These are phyloP conservation scores for Syzygium malaccense DNA, from an alignment of 441 rosid species.

Conservation along the genomic window DNA sequence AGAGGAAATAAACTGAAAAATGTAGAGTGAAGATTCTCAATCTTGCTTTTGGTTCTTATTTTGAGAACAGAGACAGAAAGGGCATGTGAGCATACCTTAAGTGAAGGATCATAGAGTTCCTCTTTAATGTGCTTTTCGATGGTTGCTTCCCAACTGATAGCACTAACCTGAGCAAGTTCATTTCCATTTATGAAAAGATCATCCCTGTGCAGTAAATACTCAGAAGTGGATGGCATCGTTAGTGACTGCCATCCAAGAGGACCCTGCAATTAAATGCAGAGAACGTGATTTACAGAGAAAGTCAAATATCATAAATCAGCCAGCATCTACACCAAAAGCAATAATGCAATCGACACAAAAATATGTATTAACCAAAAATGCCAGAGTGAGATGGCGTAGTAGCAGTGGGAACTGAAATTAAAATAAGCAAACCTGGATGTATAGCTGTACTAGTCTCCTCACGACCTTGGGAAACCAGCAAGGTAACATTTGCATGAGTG, in stretches of 20 bases:
- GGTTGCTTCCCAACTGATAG: constrained; percentile 92
- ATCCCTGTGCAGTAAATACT: constrained; percentile 59
- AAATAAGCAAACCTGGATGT: constrained; percentile 66
- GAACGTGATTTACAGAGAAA: background rate
- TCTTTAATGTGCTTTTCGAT: constrained; percentile 88
- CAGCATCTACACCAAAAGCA: background rate
- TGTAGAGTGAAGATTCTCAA: background rate
- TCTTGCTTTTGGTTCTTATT: background rate
- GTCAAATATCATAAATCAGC: constrained; percentile 5
- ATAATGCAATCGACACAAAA: background rate
- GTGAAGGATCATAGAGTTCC: constrained; percentile 79
- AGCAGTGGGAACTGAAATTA: background rate
- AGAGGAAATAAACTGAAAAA: background rate
- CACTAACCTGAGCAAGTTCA: constrained; percentile 63
- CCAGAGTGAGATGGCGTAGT: background rate
- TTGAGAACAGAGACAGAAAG: background rate
- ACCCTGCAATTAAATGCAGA: constrained; percentile 47
- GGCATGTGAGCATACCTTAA: constrained; percentile 42
- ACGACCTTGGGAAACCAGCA: constrained; percentile 97
- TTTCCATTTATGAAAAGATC: constrained; percentile 65
- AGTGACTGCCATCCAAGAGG: constrained; percentile 95
- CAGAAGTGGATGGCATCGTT: constrained; percentile 75
- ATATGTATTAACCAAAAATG: background rate
- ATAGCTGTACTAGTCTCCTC: constrained; percentile 89
- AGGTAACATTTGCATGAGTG: constrained; percentile 95